Conservation (phyloP, 2,329 filamentous ascomycete genomes). For the Diplodia intermedia region DNA sequence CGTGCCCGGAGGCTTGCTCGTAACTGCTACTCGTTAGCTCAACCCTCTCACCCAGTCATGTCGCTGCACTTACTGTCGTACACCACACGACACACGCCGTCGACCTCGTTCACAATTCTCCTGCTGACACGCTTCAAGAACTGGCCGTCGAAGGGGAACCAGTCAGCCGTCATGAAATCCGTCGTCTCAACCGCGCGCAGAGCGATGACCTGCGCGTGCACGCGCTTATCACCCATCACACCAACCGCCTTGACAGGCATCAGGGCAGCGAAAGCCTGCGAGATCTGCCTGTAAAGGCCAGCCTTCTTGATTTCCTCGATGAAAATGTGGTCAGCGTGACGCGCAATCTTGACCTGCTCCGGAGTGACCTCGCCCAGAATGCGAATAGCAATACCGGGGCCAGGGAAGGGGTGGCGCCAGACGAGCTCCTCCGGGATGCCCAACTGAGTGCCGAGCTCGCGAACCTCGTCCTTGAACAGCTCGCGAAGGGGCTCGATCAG, state of each 20-base stretch:
- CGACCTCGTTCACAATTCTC: conserved; percentile 77
- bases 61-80: conserved; percentile 66
- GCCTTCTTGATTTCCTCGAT: conserved; percentile 76
- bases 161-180: conserved; percentile 79
- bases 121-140: conserved; percentile 71
- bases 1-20: conserved; percentile 72
- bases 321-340: conserved; percentile 80
- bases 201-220: conserved; percentile 68
- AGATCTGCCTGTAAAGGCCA: conserved; percentile 75
- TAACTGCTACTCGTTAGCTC: conserved; percentile 51
- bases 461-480: conserved; percentile 85
- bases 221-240: conserved; percentile 73
- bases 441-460: conserved; percentile 71
- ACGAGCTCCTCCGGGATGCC: conserved; percentile 77
- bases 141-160: conserved; percentile 68
- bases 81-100: conserved; percentile 73
- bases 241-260: conserved; percentile 70
- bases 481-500: conserved; percentile 80
- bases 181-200: conserved; percentile 67
- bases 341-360: conserved; percentile 78
- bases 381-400: conserved; percentile 76
- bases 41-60: not conserved
- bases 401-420: conserved; percentile 79
- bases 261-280: conserved; percentile 73
- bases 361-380: conserved; percentile 85